These are phyloP conservation scores for Colletotrichum higginsianum DNA, from an alignment of 2,329 filamentous ascomycete species.

Conservation along the genomic window DNA sequence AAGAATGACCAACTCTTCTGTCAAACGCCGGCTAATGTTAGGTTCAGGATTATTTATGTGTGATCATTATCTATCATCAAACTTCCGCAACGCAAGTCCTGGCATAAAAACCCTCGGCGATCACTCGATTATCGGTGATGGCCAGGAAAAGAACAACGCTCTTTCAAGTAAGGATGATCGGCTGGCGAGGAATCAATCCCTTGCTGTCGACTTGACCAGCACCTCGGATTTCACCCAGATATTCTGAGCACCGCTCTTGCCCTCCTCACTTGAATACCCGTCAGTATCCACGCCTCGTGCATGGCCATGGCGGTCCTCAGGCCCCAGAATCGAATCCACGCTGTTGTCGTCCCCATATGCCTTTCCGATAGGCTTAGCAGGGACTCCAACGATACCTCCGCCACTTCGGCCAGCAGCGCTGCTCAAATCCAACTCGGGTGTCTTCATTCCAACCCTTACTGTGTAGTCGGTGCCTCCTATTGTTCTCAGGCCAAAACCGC, in stretches of 20 bases:
- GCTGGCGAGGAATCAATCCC: not conserved
- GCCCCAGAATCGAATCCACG: slow-evolving; percentile 34
- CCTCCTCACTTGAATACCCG: slow-evolving; percentile 18
- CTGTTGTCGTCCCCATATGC: slow-evolving; percentile 30
- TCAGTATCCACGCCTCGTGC: not conserved
- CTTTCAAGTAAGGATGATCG: too few relatives aligned
- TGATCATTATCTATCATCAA: too few relatives aligned
- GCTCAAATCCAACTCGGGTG: slow-evolving; percentile 26
- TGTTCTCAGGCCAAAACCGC: slow-evolving; percentile 29
- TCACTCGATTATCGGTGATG: too few relatives aligned
- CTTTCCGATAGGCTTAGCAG: slow-evolving; percentile 8
- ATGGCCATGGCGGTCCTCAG: slow-evolving; percentile 2
- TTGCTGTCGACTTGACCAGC: slow-evolving; percentile 28
- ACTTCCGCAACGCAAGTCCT: too few relatives aligned
- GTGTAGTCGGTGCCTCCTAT: slow-evolving; percentile 40
- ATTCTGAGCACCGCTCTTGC: slow-evolving; percentile 1
- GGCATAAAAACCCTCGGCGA: too few relatives aligned
- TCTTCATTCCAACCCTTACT: slow-evolving; percentile 32
- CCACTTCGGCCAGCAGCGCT: slow-evolving; percentile 13
- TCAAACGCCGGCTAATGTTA: too few relatives aligned
- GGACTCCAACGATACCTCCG: not conserved
- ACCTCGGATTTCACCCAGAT: slow-evolving; percentile 40
- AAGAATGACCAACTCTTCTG: too few relatives aligned
- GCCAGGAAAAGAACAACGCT: too few relatives aligned
- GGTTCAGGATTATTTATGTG: too few relatives aligned